Conservation (phyloP, 371 early-diverging fungal genomes). For the Rhizomucor miehei region DNA sequence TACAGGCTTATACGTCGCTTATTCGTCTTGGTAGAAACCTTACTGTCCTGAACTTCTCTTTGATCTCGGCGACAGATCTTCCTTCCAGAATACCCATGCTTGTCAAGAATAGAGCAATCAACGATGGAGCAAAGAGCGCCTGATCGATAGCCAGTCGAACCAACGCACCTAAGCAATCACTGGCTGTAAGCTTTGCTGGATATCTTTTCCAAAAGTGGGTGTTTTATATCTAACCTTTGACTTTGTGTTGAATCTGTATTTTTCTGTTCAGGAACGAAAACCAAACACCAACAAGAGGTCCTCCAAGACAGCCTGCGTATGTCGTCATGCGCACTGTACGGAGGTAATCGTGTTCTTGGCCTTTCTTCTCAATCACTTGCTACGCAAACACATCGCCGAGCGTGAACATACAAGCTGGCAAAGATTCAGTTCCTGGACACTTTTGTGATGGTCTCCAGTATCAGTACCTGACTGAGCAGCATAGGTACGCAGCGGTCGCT, state of each 20-base stretch:
- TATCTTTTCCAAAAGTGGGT: too few relatives aligned
- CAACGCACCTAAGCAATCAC: too few relatives aligned
- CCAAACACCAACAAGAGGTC: conserved; percentile 30
- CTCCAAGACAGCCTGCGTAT: conserved; percentile 23
- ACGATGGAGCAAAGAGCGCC: conserved; percentile 63
- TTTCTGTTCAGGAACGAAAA: conserved; percentile 16
- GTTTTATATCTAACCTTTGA: too few relatives aligned
- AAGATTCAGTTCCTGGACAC: conserved; percentile 7
- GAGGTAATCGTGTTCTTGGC: conserved; percentile 18
- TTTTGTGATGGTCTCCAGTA: not conserved
- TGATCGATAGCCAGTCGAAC: conserved; percentile 61
- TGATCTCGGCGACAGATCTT: conserved; percentile 39
- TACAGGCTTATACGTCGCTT: too few relatives aligned
- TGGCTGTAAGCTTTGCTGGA: too few relatives aligned
- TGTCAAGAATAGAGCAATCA: conserved; percentile 57
- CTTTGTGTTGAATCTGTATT: conserved; percentile 15
- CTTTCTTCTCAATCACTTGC: conserved; percentile 22
- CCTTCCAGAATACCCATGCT: conserved; percentile 65
- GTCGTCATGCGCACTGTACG: conserved; percentile 19
- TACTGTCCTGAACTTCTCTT: conserved; percentile 49
- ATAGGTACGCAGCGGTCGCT: conserved; percentile 11
- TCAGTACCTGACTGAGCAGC: conserved; percentile 15
- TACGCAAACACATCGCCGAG: conserved; percentile 26
- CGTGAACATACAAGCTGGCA: too few relatives aligned
- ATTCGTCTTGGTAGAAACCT: too few relatives aligned